These are phyloP conservation scores for Flaveria ramosissima DNA, from an alignment of 129 eudicot genomes.

Conservation along the genomic window DNA sequence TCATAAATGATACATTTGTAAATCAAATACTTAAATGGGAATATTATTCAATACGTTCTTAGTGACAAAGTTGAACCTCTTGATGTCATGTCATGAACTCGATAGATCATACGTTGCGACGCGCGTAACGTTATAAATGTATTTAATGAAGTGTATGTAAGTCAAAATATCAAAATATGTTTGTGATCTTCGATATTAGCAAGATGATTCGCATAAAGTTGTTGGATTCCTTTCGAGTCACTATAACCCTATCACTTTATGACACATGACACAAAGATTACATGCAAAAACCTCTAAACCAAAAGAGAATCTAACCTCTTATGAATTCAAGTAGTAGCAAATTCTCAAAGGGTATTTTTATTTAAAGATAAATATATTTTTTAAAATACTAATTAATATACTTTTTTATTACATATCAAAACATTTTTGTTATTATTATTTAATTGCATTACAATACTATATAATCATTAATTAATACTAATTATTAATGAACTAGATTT, in stretches of 20 bases:
- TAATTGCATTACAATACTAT: not conserved
- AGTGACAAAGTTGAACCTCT: not conserved
- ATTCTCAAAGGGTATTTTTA: not conserved
- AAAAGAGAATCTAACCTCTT: not conserved
- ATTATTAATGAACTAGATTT: not conserved
- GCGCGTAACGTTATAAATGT: not conserved
- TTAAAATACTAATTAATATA: not conserved
- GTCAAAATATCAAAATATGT: constrained; percentile 18
- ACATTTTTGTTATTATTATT: not conserved
- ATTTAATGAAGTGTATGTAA: constrained; percentile 21
- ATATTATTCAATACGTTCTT: not conserved
- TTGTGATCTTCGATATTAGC: not conserved
- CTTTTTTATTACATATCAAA: not conserved
- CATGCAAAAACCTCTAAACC: not conserved
- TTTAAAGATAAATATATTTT: not conserved
- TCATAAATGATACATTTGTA: constrained; percentile 28
- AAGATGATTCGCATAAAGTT: not conserved
- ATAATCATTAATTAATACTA: not conserved
- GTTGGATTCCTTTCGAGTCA: constrained; percentile 15
- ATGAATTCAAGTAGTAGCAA: not conserved
- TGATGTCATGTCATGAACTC: not conserved
- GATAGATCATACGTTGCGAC: not conserved
- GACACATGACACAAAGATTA: not conserved
- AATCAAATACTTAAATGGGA: constrained; percentile 12
- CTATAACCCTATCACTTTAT: not conserved